phyloP scores from a whole-genome alignment of 2,329 filamentous ascomycete species.

The Tolypocladium ophioglossoides region DNA sequence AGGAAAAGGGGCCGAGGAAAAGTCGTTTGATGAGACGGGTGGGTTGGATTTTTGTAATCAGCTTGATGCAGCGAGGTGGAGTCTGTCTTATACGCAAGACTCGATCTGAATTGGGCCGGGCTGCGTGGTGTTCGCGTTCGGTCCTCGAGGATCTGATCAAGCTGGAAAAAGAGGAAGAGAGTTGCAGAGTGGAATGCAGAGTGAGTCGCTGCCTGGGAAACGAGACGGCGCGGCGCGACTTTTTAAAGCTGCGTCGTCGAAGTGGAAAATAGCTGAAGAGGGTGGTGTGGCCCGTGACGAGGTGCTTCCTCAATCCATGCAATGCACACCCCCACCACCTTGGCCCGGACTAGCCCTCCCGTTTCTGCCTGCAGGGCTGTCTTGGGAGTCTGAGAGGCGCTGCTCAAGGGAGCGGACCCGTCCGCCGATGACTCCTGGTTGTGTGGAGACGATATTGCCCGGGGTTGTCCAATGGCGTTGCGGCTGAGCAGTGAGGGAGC shows the following conservation, averaged over 20 bases:
- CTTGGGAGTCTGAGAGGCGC: neutral
- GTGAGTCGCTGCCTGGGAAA: constrained; percentile 1
- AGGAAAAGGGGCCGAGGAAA: neutral
- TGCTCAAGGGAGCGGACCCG: neutral
- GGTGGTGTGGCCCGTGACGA: neutral
- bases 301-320: neutral
- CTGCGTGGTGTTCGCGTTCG: neutral
- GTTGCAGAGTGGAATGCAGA: neutral
- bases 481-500: constrained; percentile 1
- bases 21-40: neutral
- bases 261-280: neutral
- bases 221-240: neutral
- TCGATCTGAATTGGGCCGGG: neutral
- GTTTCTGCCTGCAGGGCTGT: constrained; percentile 2
- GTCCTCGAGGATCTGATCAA: neutral
- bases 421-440: constrained; percentile 3
- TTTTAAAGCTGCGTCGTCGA: neutral
- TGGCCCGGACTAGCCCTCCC: neutral
- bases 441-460: neutral
- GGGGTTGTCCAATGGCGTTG: neutral
- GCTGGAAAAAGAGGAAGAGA: neutral
- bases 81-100: neutral
- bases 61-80: neutral
- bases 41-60: neutral
- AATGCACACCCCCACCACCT: neutral